phyloP scores from a whole-genome alignment of 2,329 filamentous ascomycete genomes.

The Escovopsis sp. region DNA sequence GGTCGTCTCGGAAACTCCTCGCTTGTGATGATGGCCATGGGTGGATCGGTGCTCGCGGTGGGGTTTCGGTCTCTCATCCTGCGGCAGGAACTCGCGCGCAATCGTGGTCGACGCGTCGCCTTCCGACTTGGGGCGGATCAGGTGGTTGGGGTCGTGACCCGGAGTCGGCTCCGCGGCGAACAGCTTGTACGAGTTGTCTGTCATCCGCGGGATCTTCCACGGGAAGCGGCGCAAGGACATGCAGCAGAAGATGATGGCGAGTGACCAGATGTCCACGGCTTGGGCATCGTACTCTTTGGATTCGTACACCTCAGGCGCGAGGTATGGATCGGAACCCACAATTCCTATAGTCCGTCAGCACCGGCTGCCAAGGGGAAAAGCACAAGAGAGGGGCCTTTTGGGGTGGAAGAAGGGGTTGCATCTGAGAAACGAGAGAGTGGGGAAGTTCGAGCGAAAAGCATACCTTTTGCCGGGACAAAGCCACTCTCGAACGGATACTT shows the following conservation, averaged over 20 bases:
- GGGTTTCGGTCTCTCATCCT: conserved; percentile 17
- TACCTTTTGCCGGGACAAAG: conserved; percentile 24
- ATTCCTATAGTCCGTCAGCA: conserved; percentile 29
- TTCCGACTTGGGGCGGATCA: conserved; percentile 31
- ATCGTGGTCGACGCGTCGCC: conserved; percentile 26
- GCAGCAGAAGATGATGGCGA: conserved; percentile 97
- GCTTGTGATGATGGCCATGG: conserved; percentile 9
- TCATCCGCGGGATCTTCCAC: conserved; percentile 86
- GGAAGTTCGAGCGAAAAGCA: conserved; percentile 1
- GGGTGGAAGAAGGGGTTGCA: too few relatives aligned
- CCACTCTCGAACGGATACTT: conserved; percentile 89
- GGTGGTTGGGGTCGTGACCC: conserved; percentile 45
- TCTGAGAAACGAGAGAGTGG: too few relatives aligned
- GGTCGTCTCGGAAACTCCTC: conserved; percentile 8
- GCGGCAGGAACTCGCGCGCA: conserved; percentile 24
- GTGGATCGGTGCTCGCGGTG: conserved; percentile 9
- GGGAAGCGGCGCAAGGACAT: conserved; percentile 93
- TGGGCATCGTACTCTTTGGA: conserved; percentile 86
- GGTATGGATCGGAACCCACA: conserved; percentile 81
- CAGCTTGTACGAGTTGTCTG: conserved; percentile 88
- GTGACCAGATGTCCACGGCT: conserved; percentile 91
- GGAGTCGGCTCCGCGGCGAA: conserved; percentile 78
- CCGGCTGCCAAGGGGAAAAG: too few relatives aligned
- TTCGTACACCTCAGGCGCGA: conserved; percentile 94
- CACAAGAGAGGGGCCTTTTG: too few relatives aligned